Percentiles rank a stretch among this genome's conserved stretches.
Conservation (phyloP, 768 basidiomycete species). For the Termitomyces sp. region DNA sequence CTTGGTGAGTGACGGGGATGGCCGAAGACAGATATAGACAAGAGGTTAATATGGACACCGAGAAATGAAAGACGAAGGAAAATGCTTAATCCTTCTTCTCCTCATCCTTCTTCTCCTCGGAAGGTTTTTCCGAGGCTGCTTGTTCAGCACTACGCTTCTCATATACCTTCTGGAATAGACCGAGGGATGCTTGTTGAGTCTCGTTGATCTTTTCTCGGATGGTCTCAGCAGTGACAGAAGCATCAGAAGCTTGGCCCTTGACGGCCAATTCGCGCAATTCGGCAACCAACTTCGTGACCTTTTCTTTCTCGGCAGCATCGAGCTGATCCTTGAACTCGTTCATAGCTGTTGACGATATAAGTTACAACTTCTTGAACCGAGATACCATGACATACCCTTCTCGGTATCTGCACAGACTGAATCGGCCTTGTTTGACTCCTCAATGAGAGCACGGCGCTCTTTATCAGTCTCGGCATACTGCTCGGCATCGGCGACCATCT, state of each 20-base stretch:
- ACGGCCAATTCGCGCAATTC: constrained; percentile 86
- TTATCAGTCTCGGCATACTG: constrained; percentile 92
- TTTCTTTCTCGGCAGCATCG: constrained; percentile 88
- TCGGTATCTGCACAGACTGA: constrained; percentile 92
- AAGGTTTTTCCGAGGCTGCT: constrained; percentile 34
- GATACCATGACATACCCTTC: constrained; percentile 60
- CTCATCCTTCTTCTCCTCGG: constrained; percentile 43
- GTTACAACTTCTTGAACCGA: background rate
- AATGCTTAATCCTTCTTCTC: constrained; percentile 80
- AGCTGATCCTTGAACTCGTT: constrained; percentile 97
- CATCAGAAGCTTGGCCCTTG: constrained; percentile 88
- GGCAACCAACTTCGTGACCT: constrained; percentile 79
- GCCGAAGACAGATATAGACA: background rate
- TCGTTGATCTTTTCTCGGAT: constrained; percentile 93
- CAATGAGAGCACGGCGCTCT: constrained; percentile 79
- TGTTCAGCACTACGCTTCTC: constrained; percentile 86
- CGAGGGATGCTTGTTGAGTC: constrained; percentile 91
- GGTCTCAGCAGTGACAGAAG: constrained; percentile 71
- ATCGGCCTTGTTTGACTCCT: constrained; percentile 96
- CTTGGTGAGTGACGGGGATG: background rate
- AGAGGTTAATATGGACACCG: background rate
- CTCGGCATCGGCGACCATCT: constrained; percentile 94
- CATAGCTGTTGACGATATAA: constrained; percentile 53
- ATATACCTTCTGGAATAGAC: constrained; percentile 97
- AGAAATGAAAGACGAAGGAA: background rate